These are phyloP conservation scores for Neurospora sp. DNA, from an alignment of 495 filamentous ascomycete species.

Conservation along the genomic window DNA sequence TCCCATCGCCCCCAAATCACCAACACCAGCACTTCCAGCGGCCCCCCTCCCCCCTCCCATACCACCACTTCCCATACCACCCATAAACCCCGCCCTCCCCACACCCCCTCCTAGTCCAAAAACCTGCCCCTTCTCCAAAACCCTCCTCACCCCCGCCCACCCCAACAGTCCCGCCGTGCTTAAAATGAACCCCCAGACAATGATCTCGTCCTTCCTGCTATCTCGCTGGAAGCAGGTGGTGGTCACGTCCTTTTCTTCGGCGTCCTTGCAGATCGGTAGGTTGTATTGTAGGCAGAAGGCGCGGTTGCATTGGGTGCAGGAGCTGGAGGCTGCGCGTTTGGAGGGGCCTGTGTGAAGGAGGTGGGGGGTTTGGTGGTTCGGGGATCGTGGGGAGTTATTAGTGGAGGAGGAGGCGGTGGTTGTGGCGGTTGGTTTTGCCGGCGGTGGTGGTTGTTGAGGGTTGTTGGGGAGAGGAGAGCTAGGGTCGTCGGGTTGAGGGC, in stretches of 20 bases:
- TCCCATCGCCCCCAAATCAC: background rate
- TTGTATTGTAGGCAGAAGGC: slow-evolving; percentile 81
- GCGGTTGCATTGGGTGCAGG: slow-evolving; percentile 81
- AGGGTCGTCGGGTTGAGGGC: slow-evolving; percentile 27
- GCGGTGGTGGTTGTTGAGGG: slow-evolving; percentile 9
- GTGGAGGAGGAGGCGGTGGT: slow-evolving; percentile 6
- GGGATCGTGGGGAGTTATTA: background rate
- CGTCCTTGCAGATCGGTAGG: slow-evolving; percentile 75
- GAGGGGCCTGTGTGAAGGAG: background rate
- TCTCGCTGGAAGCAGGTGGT: slow-evolving; percentile 92
- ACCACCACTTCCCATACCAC: background rate
- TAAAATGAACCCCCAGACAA: slow-evolving; percentile 87
- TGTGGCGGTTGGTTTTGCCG: slow-evolving; percentile 12
- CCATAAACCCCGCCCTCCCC: background rate
- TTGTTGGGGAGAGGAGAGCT: slow-evolving; percentile 1
- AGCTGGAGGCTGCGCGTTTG: slow-evolving; percentile 21
- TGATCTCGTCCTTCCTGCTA: slow-evolving; percentile 76
- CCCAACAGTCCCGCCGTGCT: slow-evolving; percentile 72
- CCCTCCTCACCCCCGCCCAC: slow-evolving; percentile 58
- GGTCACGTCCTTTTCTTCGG: slow-evolving; percentile 77
- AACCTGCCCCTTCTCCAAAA: slow-evolving; percentile 44
- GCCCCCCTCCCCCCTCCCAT: no score
- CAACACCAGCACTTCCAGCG: background rate
- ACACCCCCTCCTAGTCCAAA: background rate
- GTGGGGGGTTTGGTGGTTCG: background rate